Evolutionary conservation across 129 eudicot genomes (phyloP), one percentile per base, ranked within the genome.

Genomic region (Chrysanthemum seticuspe): DNA sequence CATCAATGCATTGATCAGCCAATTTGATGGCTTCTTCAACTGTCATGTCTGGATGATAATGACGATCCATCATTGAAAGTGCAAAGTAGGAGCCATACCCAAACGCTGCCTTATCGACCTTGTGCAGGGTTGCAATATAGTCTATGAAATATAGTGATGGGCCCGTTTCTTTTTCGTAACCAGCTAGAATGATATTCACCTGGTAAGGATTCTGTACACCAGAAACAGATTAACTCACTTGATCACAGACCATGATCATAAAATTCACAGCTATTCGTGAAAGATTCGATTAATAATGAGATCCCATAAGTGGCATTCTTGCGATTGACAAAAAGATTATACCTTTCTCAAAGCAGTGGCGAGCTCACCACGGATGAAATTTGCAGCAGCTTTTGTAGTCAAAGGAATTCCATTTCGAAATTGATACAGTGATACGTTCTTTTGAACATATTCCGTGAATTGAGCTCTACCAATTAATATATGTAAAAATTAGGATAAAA

Each of bases 281-380:
- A 40, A 40, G 18, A 5, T 3, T 9, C 3, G 19, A 57, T 57
- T 13, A 21, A 58, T 9, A 58, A 58, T 58, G 63, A 58, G 34
- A 58, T 19, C 1, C 14, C 8, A 58, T 11, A 21, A 18, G 3
- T 23, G 59, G 21, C 40, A 40, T 31, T 12, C 7, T 49, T 25
- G 8, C 5, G 50, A 13, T 6, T 49, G 23, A 11, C 2, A 27
- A 54, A 69, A 6, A 50, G 16, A 31, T 54, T 2, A 19, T 78
- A 91, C 97, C 92, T 91, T 91, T 4, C 97, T 75, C 77, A 91
- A 79, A 65, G 96, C 96, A 10, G 96, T 88, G 31, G 97, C 97
- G 29, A 91, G 97, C 79, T 91, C 92, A 51, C 88, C 92, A 9
- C 96, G 83, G 19, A 95, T 86, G 81, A 86, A 91, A 74, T 91